A percentile compares a stretch with the other conserved stretches of the same genome.
Conservation (phyloP, 2,329 filamentous ascomycete species). For the Teratosphaeria pseudoeucalypti region DNA sequence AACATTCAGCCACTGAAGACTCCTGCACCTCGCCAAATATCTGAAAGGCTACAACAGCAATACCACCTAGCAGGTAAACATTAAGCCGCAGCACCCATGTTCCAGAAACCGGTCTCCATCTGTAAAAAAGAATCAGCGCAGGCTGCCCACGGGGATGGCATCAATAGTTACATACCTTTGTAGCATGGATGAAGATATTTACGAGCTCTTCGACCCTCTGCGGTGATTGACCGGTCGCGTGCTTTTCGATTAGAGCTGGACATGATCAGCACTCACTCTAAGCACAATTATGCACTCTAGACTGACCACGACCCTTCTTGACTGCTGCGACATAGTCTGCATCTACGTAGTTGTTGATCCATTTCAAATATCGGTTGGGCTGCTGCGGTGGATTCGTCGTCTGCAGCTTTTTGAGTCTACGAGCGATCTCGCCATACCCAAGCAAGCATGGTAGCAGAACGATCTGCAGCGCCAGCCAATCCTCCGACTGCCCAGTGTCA, state of each 20-base stretch:
- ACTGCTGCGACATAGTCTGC: slow-evolving; percentile 70
- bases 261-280: slow-evolving; percentile 1
- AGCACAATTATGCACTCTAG: slow-evolving; percentile 2
- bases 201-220: slow-evolving; percentile 71
- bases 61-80: not conserved
- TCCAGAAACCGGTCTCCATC: slow-evolving; percentile 68
- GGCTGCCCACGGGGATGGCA: not conserved
- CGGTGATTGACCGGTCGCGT: slow-evolving; percentile 63
- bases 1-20: no score
- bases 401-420: slow-evolving; percentile 53
- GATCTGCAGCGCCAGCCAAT: slow-evolving; percentile 79
- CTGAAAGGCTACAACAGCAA: not conserved
- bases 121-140: slow-evolving; percentile 25
- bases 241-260: slow-evolving; percentile 62
- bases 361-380: slow-evolving; percentile 61
- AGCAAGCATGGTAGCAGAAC: slow-evolving; percentile 77
- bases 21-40: not conserved
- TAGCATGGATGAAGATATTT: slow-evolving; percentile 77
- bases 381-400: slow-evolving; percentile 31
- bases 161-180: slow-evolving; percentile 49
- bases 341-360: slow-evolving; percentile 82
- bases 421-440: slow-evolving; percentile 76
- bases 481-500: slow-evolving; percentile 76
- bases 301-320: slow-evolving; percentile 55
- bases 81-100: slow-evolving; percentile 41